A percentile compares a stretch with the other conserved stretches of the same genome.
Evolutionary conservation across 129 eudicot species (phyloP).

Genomic region (Centaurea solstitialis): DNA sequence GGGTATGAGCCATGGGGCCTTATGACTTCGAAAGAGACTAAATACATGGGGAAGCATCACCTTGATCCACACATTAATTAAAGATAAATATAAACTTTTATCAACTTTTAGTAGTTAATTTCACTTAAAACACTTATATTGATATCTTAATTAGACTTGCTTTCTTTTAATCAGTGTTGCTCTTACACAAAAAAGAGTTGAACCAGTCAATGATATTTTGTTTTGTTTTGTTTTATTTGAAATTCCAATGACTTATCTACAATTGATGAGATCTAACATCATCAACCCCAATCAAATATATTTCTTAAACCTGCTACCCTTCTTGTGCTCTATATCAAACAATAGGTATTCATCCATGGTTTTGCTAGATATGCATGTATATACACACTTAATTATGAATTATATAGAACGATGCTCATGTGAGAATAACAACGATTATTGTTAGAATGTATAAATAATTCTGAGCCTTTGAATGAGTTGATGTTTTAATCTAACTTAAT

Average conservation of each 20-base stretch:
- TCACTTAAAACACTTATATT: no score
- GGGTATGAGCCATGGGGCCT: background rate
- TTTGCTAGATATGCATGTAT: background rate
- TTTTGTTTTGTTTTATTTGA: no score
- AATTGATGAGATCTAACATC: background rate
- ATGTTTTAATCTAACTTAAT: no score
- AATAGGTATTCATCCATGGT: background rate
- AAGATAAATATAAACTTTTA: background rate
- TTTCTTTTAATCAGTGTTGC: no score
- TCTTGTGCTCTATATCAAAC: background rate
- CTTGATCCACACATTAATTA: background rate
- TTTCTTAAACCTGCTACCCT: no score
- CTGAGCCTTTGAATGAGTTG: no score
- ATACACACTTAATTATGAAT: no score
- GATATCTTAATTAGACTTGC: background rate
- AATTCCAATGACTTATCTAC: background rate
- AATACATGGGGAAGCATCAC: background rate
- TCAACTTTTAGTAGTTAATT: background rate
- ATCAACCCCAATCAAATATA: background rate
- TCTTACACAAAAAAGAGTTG: background rate
- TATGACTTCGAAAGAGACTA: background rate
- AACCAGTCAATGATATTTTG: background rate
- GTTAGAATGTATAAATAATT: no score
- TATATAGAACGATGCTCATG: no score
- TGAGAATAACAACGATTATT: no score